Percentiles rank a stretch among this genome's conserved stretches.
phyloP scores from a whole-genome alignment of 2,329 filamentous ascomycete genomes.

The Cadophora sp. region DNA sequence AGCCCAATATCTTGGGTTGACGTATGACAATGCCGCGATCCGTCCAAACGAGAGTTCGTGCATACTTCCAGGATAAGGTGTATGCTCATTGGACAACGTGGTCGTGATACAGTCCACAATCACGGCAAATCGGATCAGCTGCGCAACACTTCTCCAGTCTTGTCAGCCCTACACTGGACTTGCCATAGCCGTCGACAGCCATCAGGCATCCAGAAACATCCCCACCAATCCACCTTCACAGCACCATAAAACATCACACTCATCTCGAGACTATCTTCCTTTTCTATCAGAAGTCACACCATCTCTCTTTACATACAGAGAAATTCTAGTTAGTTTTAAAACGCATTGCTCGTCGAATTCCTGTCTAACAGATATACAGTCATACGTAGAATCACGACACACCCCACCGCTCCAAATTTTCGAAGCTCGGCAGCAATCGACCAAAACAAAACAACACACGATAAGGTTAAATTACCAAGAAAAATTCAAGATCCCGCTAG shows the following conservation, averaged over 20 bases:
- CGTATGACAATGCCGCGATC: constrained; percentile 14
- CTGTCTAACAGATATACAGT: neutral
- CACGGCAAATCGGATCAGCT: constrained; percentile 24
- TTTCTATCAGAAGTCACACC: neutral
- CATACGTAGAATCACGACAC: neutral
- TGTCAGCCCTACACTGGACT: constrained; percentile 25
- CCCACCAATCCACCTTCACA: neutral
- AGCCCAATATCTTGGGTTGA: constrained; percentile 14
- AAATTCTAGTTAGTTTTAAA: neutral
- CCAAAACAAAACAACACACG: constrained; percentile 9
- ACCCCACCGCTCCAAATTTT: neutral
- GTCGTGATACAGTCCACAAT: neutral
- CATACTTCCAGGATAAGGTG: constrained; percentile 15
- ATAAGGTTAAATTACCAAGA: constrained; percentile 17
- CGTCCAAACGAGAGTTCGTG: constrained; percentile 11
- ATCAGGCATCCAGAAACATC: constrained; percentile 12
- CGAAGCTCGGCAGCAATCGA: neutral
- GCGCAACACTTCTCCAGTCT: constrained; percentile 11
- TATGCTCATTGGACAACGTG: constrained; percentile 24
- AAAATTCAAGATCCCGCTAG: constrained; percentile 9
- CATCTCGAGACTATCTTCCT: constrained; percentile 11
- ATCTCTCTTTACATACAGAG: neutral
- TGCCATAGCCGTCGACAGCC: constrained; percentile 7
- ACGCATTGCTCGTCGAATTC: neutral
- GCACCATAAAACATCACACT: constrained; percentile 17